Evolutionary conservation across 768 basidiomycete species (phyloP).

Genomic region (Naganishia antarctica): DNA sequence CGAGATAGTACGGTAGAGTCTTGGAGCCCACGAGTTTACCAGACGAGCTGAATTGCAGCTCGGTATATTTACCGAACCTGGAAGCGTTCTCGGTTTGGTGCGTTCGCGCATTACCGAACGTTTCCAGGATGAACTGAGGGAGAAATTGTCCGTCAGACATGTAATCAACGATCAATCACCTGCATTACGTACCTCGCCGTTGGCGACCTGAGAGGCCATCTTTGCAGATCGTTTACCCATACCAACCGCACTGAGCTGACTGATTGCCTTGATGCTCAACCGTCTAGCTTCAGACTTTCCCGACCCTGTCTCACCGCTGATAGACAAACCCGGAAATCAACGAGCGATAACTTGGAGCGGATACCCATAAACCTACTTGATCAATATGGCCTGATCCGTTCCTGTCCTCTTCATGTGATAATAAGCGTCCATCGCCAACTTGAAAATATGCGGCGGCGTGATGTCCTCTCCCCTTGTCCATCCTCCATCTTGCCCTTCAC

Average conservation of each 20-base stretch:
- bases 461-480: slow-evolving; percentile 56
- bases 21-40: slow-evolving; percentile 85
- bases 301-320: slow-evolving; percentile 82
- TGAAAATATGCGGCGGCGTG: slow-evolving; percentile 78
- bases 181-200: slow-evolving; percentile 59
- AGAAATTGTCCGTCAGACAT: neutral
- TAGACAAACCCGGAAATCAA: neutral
- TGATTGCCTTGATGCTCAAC: slow-evolving; percentile 81
- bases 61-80: slow-evolving; percentile 95
- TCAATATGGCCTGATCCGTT: slow-evolving; percentile 83
- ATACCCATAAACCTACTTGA: too few species aligned
- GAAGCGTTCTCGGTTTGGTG: slow-evolving; percentile 87
- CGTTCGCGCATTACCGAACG: slow-evolving; percentile 81
- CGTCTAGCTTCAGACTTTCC: slow-evolving; percentile 89
- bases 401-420: slow-evolving; percentile 92
- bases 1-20: slow-evolving; percentile 93
- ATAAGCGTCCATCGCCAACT: slow-evolving; percentile 83
- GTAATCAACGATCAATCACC: neutral
- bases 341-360: too few species aligned
- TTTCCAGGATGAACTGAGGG: slow-evolving; percentile 73
- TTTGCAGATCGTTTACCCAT: slow-evolving; percentile 93
- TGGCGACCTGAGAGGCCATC: slow-evolving; percentile 76
- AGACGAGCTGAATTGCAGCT: slow-evolving; percentile 90
- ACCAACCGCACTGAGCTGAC: slow-evolving; percentile 82
- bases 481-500: slow-evolving; percentile 37